Evolutionary conservation across 2,329 filamentous ascomycete genomes (phyloP).

Genomic region (Dryadomyces quercivorus): DNA sequence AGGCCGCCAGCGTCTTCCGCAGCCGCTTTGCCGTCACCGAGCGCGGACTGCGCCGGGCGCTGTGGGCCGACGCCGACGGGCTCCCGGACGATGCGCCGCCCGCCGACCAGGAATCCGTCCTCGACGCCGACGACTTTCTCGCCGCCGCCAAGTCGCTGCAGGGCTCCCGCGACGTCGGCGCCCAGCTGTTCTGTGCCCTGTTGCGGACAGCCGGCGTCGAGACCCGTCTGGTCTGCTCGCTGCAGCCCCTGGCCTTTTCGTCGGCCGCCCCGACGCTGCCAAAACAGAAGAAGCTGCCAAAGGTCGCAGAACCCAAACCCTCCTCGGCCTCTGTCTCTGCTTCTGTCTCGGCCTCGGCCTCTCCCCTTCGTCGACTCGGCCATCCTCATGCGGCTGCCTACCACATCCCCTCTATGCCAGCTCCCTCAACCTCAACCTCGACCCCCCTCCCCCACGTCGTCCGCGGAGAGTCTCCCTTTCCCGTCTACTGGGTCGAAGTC

Average conservation of each 20-base stretch:
- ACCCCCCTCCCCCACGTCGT: conserved; percentile 27
- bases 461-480: conserved; percentile 63
- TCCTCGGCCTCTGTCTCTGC: conserved; percentile 6
- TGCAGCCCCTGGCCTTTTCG: conserved; percentile 68
- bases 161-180: conserved; percentile 81
- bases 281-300: conserved; percentile 23
- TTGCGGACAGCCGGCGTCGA: conserved; percentile 74
- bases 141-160: conserved; percentile 54
- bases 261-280: conserved; percentile 33
- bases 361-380: conserved; percentile 35
- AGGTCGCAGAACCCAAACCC: no score
- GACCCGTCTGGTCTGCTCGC: conserved; percentile 74
- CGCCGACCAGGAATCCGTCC: conserved; percentile 51
- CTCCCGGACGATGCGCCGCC: conserved; percentile 46
- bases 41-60: conserved; percentile 53
- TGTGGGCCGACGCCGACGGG: conserved; percentile 59
- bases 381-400: conserved; percentile 43
- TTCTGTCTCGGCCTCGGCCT: conserved; percentile 17
- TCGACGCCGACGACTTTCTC: conserved; percentile 63
- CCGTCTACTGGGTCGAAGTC: conserved; percentile 90
- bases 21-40: conserved; percentile 59
- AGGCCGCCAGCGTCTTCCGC: conserved; percentile 55
- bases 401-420: conserved; percentile 28
- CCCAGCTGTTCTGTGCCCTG: conserved; percentile 81
- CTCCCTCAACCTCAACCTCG: conserved; percentile 13